A percentile compares a stretch with the other conserved stretches of the same genome.
Conservation (phyloP, 768 basidiomycete genomes). For the Rhodotorula graminis region DNA sequence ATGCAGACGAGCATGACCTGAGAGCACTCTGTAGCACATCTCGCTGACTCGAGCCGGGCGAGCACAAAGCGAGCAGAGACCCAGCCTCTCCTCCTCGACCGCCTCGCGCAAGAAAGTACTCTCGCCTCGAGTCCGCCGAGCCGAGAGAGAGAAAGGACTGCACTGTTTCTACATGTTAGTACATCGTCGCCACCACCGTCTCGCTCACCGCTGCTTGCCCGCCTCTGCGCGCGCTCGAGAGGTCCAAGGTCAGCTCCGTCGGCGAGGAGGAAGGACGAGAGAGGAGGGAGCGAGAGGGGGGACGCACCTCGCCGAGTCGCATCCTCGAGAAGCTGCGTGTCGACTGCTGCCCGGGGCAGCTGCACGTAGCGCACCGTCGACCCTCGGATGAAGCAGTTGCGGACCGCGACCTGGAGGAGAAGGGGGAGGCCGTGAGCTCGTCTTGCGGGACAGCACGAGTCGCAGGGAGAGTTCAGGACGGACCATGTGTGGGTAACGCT, state of each 20-base stretch:
- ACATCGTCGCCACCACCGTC: neutral
- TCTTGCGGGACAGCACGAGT: neutral
- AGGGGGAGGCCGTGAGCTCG: neutral
- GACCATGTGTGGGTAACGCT: slow-evolving; percentile 95
- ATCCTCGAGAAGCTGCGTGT: slow-evolving; percentile 91
- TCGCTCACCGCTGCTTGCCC: slow-evolving; percentile 13
- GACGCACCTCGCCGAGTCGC: slow-evolving; percentile 82
- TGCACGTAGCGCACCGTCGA: slow-evolving; percentile 98
- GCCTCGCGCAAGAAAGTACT: neutral
- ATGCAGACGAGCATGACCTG: no score
- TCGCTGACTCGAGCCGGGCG: no score
- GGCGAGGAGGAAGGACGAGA: neutral
- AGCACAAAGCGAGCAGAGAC: no score
- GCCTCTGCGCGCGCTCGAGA: slow-evolving; percentile 4
- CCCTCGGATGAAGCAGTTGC: slow-evolving; percentile 94
- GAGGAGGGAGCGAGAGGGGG: neutral
- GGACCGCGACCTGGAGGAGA: slow-evolving; percentile 5
- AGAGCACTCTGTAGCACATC: no score
- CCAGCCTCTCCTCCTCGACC: neutral
- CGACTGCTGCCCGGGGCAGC: slow-evolving; percentile 83
- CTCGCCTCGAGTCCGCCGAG: no score
- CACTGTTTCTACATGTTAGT: neutral
- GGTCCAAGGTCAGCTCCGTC: neutral
- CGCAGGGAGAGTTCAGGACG: neutral
- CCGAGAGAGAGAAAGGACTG: neutral